Conservation (phyloP, 805 yeast species). For the Candida gorgasii region DNA sequence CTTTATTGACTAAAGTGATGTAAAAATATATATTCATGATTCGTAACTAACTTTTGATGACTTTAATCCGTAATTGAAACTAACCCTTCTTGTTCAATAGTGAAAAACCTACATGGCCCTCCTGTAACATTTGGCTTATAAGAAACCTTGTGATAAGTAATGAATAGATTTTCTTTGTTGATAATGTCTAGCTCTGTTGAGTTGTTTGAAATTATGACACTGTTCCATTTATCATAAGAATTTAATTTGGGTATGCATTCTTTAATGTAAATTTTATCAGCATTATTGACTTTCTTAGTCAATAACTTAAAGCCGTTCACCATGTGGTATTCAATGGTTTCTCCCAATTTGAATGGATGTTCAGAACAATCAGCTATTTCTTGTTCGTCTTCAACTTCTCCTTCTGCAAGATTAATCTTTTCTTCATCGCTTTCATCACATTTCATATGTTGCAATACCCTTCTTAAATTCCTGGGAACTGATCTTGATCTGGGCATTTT, state of each 20-base stretch:
- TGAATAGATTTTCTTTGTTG: slow-evolving; percentile 14
- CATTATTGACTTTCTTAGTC: background rate
- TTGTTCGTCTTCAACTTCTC: too few species aligned
- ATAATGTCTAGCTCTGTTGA: slow-evolving; percentile 8
- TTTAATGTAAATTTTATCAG: slow-evolving; percentile 37
- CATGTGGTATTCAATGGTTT: background rate
- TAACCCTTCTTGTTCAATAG: slow-evolving; percentile 30
- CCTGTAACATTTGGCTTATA: slow-evolving; percentile 4
- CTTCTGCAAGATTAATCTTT: background rate
- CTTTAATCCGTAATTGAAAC: slow-evolving; percentile 17
- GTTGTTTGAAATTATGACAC: slow-evolving; percentile 19
- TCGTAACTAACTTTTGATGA: background rate
- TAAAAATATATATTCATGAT: slow-evolving; percentile 4
- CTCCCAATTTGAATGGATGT: background rate
- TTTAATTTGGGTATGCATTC: slow-evolving; percentile 40
- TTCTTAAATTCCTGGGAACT: slow-evolving; percentile 12
- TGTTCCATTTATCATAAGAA: slow-evolving; percentile 39
- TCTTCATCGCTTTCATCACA: background rate
- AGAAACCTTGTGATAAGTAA: slow-evolving; percentile 12
- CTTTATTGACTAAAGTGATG: slow-evolving; percentile 9
- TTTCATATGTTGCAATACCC: background rate
- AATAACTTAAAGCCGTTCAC: background rate
- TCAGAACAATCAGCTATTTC: too few species aligned
- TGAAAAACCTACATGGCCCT: slow-evolving; percentile 23
- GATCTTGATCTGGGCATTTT: slow-evolving; percentile 24